Evolutionary conservation across 176 grass and related monocot species (phyloP), one percentile per base, ranked within the genome.

Genomic region (Triticum urartu): DNA sequence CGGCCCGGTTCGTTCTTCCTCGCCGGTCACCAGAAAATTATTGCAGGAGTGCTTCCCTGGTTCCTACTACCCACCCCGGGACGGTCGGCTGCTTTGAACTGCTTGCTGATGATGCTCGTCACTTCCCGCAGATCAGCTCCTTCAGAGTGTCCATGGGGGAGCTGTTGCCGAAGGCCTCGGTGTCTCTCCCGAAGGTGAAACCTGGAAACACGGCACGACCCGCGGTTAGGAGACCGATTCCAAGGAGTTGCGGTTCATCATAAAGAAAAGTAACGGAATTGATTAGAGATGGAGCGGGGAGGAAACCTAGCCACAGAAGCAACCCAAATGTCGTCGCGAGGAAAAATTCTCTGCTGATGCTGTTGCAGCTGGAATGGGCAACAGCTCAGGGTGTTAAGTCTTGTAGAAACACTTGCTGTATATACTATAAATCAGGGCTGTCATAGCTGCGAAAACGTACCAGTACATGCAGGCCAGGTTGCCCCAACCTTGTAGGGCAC

Each of bases 381-480:
- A 79, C 5, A 86, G 48, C 50, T 25, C 50, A 84, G 30, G 42
- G 56, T 87, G 56, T 87, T 73, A 82, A 83, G 6, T 88, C 11
- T 76, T 87, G 63, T 63, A 58, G 4, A 79, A 54, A 54, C 50
- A 54, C 50, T 54, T 18, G 50, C 15, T 54, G 15, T 7, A 54
- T 54, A 7, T 12, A 34, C 33, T 34, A 5, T 0, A 60, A 67
- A 22, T 54, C 14, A 66, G 67, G 25, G 43, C 13, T 78, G 11
- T 61, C 63, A 42, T 59, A 82, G 26, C n/a, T 89, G 73, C 77
- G 34, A 83, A 70, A 52, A 58, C 22, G 28, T 94, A 96, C 94
- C 94, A 92, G 82, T 89, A 96, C 97, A 98, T 95, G 90, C 92
- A 95, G 82, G 94, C 90, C 92, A 98, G 87, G 77, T 98, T 98